phyloP scores from a whole-genome alignment of 1,284 basidiomycete species.

The Trichosporon sp. region DNA sequence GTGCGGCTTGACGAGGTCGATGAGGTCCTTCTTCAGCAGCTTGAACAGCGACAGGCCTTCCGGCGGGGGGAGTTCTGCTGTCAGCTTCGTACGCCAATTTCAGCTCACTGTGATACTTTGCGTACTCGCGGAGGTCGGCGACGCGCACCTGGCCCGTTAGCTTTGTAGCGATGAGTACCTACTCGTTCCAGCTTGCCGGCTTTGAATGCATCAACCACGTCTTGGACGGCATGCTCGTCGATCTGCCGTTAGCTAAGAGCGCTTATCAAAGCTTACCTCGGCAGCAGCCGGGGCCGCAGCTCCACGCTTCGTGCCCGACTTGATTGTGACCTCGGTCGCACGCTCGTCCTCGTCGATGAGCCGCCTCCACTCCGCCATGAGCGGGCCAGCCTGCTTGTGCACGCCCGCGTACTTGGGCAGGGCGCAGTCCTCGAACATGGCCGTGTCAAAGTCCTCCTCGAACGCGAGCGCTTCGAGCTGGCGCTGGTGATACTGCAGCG shows the following conservation, averaged over 20 bases:
- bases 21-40: conserved; percentile 40
- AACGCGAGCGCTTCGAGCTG: conserved; percentile 89
- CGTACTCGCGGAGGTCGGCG: conserved; percentile 64
- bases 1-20: conserved; percentile 28
- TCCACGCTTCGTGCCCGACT: conserved; percentile 23
- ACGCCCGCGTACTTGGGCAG: conserved; percentile 72
- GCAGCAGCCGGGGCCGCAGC: conserved; percentile 12
- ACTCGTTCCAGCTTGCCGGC: conserved; percentile 63
- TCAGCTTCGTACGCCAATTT: background rate
- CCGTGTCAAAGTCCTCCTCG: conserved; percentile 73
- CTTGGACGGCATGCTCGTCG: conserved; percentile 62
- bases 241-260: conserved; percentile 51
- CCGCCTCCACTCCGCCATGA: conserved; percentile 71
- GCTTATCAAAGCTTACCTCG: background rate
- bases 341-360: conserved; percentile 63
- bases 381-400: conserved; percentile 71
- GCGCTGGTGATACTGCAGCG: conserved; percentile 76
- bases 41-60: conserved; percentile 15
- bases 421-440: conserved; percentile 71
- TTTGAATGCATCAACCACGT: conserved; percentile 63
- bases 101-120: conserved; percentile 35
- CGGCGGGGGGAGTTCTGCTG: conserved; percentile 31
- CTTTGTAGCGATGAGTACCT: conserved; percentile 23
- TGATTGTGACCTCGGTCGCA: conserved; percentile 41
- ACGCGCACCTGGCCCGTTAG: conserved; percentile 60